Conservation (phyloP, 164 flowering plant genomes). For the Stephania yunnanensis region DNA sequence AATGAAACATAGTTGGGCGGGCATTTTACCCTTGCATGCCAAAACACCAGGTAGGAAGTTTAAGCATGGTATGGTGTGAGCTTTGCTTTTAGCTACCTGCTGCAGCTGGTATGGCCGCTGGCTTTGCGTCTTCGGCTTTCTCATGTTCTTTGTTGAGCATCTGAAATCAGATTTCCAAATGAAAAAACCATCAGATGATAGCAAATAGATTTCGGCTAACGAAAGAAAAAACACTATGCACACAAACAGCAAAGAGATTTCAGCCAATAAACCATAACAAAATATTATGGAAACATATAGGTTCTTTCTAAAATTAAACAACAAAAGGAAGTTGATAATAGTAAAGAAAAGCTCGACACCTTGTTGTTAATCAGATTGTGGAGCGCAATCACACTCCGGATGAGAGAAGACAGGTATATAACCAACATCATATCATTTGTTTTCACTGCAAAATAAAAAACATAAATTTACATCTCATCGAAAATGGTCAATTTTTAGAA, state of each 20-base stretch:
- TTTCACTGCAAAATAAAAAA: slow-evolving; percentile 52
- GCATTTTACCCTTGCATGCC: not conserved
- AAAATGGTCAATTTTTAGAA: not conserved
- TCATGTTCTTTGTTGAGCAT: slow-evolving; percentile 95
- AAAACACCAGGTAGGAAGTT: not conserved
- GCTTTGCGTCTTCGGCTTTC: slow-evolving; percentile 84
- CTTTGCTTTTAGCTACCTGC: slow-evolving; percentile 43
- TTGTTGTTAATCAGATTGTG: slow-evolving; percentile 97
- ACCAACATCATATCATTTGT: slow-evolving; percentile 99
- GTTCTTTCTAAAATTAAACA: not conserved
- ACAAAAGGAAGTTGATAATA: too few species aligned
- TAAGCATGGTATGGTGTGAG: not conserved
- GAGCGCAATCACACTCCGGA: slow-evolving; percentile 92
- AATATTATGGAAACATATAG: not conserved
- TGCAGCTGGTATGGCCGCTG: slow-evolving; percentile 48
- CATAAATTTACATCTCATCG: not conserved
- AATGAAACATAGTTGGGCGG: not conserved
- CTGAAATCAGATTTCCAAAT: slow-evolving; percentile 30
- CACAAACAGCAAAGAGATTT: not conserved
- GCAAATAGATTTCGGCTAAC: not conserved
- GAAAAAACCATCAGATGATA: not conserved
- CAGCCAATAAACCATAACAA: not conserved
- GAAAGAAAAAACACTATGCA: too few species aligned
- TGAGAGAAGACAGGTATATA: slow-evolving; percentile 90
- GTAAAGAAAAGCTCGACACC: slow-evolving; percentile 34